Conservation (phyloP, 2,329 filamentous ascomycete genomes). For the Talaromyces sp. region DNA sequence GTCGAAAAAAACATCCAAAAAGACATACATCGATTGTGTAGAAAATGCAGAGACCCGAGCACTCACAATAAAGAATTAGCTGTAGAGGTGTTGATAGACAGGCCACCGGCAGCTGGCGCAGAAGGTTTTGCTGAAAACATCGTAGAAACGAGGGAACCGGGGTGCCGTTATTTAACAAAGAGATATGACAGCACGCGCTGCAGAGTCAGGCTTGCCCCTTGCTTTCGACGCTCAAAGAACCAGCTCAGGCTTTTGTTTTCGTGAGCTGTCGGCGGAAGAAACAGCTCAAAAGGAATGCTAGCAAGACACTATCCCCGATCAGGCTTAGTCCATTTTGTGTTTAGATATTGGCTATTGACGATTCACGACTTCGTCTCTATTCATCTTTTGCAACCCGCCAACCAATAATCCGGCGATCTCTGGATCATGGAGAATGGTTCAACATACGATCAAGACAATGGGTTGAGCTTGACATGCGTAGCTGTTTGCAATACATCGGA, state of each 20-base stretch:
- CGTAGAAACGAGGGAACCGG: not conserved
- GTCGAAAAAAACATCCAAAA: not conserved
- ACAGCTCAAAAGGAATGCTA: not conserved
- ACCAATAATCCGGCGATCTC: not conserved
- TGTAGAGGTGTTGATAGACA: conserved; percentile 56
- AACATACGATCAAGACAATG: not conserved
- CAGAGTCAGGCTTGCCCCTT: conserved; percentile 15
- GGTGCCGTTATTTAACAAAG: not conserved
- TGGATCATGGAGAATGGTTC: not conserved
- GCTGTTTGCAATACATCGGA: conserved; percentile 12
- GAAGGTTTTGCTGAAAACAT: conserved; percentile 42
- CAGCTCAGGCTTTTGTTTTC: conserved; percentile 1
- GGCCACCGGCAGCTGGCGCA: conserved; percentile 33
- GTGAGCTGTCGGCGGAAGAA: not conserved
- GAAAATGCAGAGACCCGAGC: not conserved
- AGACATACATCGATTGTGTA: not conserved
- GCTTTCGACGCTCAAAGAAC: conserved; percentile 9
- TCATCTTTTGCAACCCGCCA: not conserved
- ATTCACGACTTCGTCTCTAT: not conserved
- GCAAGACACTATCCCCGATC: not conserved
- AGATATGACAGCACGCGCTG: conserved; percentile 1
- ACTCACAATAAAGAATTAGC: conserved; percentile 51
- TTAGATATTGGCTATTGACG: not conserved
- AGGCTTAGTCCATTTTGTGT: not conserved
- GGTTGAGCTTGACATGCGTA: conserved; percentile 13